phyloP scores from a whole-genome alignment of 164 flowering plant genomes.

The Protea cynaroides region DNA sequence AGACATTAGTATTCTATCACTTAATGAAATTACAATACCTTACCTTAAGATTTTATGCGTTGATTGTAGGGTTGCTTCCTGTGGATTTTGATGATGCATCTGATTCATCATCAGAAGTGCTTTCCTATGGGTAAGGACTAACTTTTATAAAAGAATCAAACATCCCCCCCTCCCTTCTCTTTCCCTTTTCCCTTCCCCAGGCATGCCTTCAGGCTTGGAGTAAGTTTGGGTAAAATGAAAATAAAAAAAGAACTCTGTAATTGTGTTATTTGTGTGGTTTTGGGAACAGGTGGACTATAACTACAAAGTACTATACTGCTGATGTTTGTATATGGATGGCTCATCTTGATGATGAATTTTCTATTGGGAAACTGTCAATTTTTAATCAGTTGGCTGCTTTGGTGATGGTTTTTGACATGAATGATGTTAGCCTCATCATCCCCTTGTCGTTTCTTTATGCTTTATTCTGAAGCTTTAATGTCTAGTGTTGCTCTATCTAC shows the following conservation, averaged over 20 bases:
- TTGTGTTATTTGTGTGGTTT: conserved; percentile 1
- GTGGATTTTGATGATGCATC: conserved; percentile 54
- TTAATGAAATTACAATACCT: neutral
- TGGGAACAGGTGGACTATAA: conserved; percentile 65
- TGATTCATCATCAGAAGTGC: conserved; percentile 42
- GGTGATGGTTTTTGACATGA: conserved; percentile 88
- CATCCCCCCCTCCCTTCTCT: no score
- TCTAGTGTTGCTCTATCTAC: neutral
- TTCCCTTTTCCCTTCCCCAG: neutral
- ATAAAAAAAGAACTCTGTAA: no score
- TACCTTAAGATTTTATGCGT: neutral
- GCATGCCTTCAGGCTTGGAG: neutral
- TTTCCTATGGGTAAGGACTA: conserved; percentile 39
- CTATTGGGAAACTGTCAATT: conserved; percentile 32
- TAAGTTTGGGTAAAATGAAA: neutral
- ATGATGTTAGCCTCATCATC: conserved; percentile 39
- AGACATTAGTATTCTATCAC: neutral
- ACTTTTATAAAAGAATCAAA: no score
- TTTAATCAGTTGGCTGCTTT: conserved; percentile 49
- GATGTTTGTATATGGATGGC: conserved; percentile 81
- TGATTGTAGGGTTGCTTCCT: conserved; percentile 48
- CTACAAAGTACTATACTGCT: conserved; percentile 86
- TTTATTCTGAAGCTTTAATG: neutral
- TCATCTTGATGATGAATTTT: conserved; percentile 61
- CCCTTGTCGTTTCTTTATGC: neutral